phyloP scores from a whole-genome alignment of 2,329 filamentous ascomycete genomes.

The Diaporthe aspalathi region DNA sequence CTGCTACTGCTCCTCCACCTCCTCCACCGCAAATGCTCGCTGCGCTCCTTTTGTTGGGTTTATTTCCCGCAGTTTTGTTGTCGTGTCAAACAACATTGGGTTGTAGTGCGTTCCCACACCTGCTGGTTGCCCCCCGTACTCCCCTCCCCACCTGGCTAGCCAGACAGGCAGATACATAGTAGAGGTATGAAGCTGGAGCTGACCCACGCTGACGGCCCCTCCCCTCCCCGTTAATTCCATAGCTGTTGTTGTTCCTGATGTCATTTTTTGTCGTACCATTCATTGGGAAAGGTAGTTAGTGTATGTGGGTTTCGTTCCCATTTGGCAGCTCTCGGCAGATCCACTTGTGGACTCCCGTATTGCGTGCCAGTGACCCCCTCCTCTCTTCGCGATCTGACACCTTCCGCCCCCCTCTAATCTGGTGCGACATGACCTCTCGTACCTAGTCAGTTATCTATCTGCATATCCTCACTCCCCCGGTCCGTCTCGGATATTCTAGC shows the following conservation, averaged over 20 bases:
- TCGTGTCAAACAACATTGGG: not conserved
- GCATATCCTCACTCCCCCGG: not conserved
- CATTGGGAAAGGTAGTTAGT: too few species aligned
- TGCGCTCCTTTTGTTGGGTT: too few species aligned
- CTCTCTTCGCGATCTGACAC: not conserved
- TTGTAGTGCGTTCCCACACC: not conserved
- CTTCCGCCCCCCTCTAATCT: not conserved
- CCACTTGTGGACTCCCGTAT: not conserved
- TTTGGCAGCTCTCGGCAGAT: not conserved
- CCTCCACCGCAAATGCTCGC: not conserved
- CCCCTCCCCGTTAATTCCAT: slow-evolving; percentile 19
- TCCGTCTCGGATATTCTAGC: not conserved
- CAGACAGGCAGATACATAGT: not conserved
- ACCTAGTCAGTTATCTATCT: not conserved
- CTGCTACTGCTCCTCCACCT: too few species aligned
- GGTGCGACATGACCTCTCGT: not conserved
- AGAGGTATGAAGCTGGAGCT: not conserved
- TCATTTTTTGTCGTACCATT: not conserved
- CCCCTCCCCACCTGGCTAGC: not conserved
- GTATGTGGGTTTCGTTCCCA: not conserved
- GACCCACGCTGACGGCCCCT: not conserved
- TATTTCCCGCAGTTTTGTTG: not conserved
- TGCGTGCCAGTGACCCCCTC: not conserved
- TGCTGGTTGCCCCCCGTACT: not conserved
- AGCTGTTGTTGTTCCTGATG: not conserved